phyloP scores from a whole-genome alignment of 2,329 filamentous ascomycete genomes.

The Neopestalotiopsis sp. region DNA sequence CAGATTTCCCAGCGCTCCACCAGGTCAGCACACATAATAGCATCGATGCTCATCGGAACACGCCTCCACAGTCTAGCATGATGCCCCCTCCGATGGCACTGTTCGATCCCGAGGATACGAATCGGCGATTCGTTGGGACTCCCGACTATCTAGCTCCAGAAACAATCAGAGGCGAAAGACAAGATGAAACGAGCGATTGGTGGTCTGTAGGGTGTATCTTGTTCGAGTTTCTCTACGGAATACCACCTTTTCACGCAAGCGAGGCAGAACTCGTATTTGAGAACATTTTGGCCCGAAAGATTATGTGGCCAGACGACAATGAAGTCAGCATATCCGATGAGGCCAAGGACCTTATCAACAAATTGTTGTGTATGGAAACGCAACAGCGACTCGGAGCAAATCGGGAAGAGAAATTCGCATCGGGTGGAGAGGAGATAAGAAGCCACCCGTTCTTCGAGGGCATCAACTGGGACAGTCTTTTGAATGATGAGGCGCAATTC shows the following conservation, averaged over 20 bases:
- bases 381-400: slow-evolving; percentile 85
- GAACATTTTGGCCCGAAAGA: slow-evolving; percentile 88
- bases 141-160: slow-evolving; percentile 97
- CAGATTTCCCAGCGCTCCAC: slow-evolving; percentile 74
- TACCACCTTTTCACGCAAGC: slow-evolving; percentile 89
- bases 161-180: slow-evolving; percentile 91
- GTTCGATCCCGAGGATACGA: slow-evolving; percentile 93
- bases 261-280: slow-evolving; percentile 95
- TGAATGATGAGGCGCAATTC: slow-evolving; percentile 97
- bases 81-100: slow-evolving; percentile 92
- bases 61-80: slow-evolving; percentile 69
- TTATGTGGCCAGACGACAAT: slow-evolving; percentile 88
- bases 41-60: slow-evolving; percentile 58
- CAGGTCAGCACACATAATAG: slow-evolving; percentile 48
- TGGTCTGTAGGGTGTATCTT: slow-evolving; percentile 99
- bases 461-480: slow-evolving; percentile 85
- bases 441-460: slow-evolving; percentile 87
- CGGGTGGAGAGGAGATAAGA: slow-evolving; percentile 89
- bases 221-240: slow-evolving; percentile 93
- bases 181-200: slow-evolving; percentile 99
- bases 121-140: slow-evolving; percentile 92
- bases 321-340: slow-evolving; percentile 83
- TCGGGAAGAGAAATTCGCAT: slow-evolving; percentile 78
- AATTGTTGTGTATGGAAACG: slow-evolving; percentile 84
- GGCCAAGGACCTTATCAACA: slow-evolving; percentile 94